Evolutionary conservation across 2,329 filamentous ascomycete species (phyloP).

Genomic region (Fusarium pseudocircinatum): DNA sequence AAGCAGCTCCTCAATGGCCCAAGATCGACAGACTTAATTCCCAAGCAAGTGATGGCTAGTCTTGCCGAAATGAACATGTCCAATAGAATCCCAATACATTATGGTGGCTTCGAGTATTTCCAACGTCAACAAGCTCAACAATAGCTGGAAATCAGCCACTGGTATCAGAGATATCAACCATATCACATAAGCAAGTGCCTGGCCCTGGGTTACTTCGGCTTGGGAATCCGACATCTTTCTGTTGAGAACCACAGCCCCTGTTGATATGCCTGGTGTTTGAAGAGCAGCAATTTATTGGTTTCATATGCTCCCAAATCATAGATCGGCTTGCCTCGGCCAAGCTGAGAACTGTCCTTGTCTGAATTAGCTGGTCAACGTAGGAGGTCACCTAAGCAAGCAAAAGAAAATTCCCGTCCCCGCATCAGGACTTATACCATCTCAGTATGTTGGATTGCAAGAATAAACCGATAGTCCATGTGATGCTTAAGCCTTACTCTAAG

Average conservation of each 20-base stretch:
- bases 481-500: not conserved
- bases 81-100: not conserved
- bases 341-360: not conserved
- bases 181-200: constrained; percentile 3
- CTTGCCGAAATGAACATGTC: not conserved
- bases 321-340: constrained; percentile 24
- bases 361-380: not conserved
- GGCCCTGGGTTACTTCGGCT: constrained; percentile 6
- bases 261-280: not conserved
- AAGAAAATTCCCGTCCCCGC: not conserved
- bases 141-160: not conserved
- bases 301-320: not conserved
- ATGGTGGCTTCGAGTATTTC: not conserved
- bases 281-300: not conserved
- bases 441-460: not conserved
- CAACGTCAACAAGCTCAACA: not conserved
- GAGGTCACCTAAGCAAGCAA: not conserved
- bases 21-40: not conserved
- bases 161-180: constrained; percentile 14
- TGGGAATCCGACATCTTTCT: constrained; percentile 8
- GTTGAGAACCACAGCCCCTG: constrained; percentile 11
- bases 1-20: not conserved
- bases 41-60: not conserved
- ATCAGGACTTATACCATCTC: not conserved
- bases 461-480: not conserved